Percentiles rank a stretch among this genome's conserved stretches.
phyloP scores from a whole-genome alignment of 176 grass and related monocot species.

The Chloris gayana region DNA sequence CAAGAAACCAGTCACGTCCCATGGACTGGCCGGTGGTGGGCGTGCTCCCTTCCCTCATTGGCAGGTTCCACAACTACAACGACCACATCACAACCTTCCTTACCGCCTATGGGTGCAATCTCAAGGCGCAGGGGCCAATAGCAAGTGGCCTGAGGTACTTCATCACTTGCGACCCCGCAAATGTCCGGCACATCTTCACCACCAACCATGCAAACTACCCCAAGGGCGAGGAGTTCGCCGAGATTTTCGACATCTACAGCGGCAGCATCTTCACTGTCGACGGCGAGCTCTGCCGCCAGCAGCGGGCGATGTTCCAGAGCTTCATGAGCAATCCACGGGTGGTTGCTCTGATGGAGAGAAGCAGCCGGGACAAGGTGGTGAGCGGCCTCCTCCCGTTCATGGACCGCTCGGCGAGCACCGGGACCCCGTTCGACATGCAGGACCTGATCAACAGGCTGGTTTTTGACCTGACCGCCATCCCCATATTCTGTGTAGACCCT shows the following conservation, averaged over 20 bases:
- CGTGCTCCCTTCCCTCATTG: not conserved
- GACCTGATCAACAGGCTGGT: slow-evolving; percentile 33
- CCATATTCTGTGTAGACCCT: slow-evolving; percentile 46
- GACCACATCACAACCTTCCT: not conserved
- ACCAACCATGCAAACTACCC: slow-evolving; percentile 39
- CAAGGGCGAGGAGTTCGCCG: slow-evolving; percentile 30
- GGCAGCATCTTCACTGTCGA: slow-evolving; percentile 42
- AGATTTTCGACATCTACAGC: slow-evolving; percentile 33
- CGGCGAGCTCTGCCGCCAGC: slow-evolving; percentile 30
- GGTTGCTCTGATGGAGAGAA: not conserved
- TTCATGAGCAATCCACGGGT: slow-evolving; percentile 3
- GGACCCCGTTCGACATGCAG: slow-evolving; percentile 27
- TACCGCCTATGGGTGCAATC: not conserved
- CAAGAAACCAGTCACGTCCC: not conserved
- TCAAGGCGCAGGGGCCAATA: not conserved
- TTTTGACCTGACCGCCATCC: slow-evolving; percentile 35
- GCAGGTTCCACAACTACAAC: not conserved
- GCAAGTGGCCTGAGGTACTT: not conserved
- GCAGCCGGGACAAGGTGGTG: not conserved
- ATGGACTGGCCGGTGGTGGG: not conserved
- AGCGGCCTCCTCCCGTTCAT: not conserved
- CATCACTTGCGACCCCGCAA: slow-evolving; percentile 17
- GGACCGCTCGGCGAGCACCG: not conserved
- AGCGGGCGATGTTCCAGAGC: slow-evolving; percentile 5
- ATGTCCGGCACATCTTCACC: slow-evolving; percentile 48